phyloP scores from a whole-genome alignment of 2,329 filamentous ascomycete genomes.

The Paecilomyces sp. region DNA sequence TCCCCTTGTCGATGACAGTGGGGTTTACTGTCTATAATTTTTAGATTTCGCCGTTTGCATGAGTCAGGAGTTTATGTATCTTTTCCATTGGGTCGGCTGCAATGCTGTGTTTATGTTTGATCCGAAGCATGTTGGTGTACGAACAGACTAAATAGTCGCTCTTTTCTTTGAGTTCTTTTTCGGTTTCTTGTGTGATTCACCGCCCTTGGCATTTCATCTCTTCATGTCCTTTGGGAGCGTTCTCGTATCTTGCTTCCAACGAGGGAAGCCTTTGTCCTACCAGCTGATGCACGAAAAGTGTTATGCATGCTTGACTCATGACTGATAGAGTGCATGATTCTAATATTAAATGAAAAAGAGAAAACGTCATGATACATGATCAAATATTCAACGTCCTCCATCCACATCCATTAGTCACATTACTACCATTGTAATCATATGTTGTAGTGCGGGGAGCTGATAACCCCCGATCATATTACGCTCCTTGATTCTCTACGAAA shows the following conservation, averaged over 20 bases:
- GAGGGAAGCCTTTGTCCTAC: neutral
- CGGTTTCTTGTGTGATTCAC: neutral
- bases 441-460: neutral
- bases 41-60: neutral
- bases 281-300: neutral
- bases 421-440: neutral
- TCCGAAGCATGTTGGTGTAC: neutral
- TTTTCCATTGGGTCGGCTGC: neutral
- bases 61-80: neutral
- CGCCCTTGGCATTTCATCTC: neutral
- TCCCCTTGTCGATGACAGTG: neutral
- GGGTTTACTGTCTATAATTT: neutral
- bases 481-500: neutral
- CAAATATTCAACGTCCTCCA: neutral
- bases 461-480: neutral
- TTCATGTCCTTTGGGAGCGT: neutral
- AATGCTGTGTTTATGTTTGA: neutral
- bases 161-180: neutral
- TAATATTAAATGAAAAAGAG: neutral
- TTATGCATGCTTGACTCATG: neutral
- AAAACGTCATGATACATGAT: neutral
- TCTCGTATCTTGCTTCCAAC: neutral
- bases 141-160: neutral
- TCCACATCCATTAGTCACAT: neutral
- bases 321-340: neutral